Conservation (phyloP, 176 grass and related monocot genomes). For the Oryza rufipogon region DNA sequence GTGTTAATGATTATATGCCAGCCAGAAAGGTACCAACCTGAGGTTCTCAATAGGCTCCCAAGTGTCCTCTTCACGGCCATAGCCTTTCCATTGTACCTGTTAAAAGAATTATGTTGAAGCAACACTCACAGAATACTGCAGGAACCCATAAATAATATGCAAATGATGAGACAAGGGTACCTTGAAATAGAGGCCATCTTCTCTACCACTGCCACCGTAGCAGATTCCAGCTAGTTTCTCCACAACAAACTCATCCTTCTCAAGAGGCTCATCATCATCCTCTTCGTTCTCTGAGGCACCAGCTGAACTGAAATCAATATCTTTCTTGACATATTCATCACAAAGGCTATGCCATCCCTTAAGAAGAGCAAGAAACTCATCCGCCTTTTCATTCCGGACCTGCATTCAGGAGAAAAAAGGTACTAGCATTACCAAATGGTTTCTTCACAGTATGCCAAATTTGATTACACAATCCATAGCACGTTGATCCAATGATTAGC, state of each 20-base stretch:
- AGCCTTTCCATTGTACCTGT: slow-evolving; percentile 89
- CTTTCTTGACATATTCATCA: slow-evolving; percentile 35
- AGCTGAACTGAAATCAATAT: background rate
- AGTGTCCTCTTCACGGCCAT: slow-evolving; percentile 68
- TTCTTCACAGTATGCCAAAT: background rate
- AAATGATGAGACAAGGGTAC: slow-evolving; percentile 38
- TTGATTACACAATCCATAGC: background rate
- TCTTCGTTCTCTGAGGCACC: slow-evolving; percentile 37
- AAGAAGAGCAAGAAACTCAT: slow-evolving; percentile 70
- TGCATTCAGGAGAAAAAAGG: background rate
- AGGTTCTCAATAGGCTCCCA: slow-evolving; percentile 86
- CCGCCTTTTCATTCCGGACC: slow-evolving; percentile 92
- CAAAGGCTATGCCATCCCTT: slow-evolving; percentile 63
- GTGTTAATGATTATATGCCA: background rate
- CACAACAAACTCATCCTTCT: slow-evolving; percentile 67
- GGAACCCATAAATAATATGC: background rate
- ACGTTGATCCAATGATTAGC: background rate
- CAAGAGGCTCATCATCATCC: slow-evolving; percentile 37
- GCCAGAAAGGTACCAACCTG: slow-evolving; percentile 46
- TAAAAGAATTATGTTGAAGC: background rate
- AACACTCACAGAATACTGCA: background rate
- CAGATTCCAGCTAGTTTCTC: slow-evolving; percentile 58
- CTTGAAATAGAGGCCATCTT: slow-evolving; percentile 65
- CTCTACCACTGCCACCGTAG: slow-evolving; percentile 56
- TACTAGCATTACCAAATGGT: background rate